Evolutionary conservation across 2,329 filamentous ascomycete genomes (phyloP), one percentile per base, ranked within the genome.

Genomic region (Phialophora verrucosa): DNA sequence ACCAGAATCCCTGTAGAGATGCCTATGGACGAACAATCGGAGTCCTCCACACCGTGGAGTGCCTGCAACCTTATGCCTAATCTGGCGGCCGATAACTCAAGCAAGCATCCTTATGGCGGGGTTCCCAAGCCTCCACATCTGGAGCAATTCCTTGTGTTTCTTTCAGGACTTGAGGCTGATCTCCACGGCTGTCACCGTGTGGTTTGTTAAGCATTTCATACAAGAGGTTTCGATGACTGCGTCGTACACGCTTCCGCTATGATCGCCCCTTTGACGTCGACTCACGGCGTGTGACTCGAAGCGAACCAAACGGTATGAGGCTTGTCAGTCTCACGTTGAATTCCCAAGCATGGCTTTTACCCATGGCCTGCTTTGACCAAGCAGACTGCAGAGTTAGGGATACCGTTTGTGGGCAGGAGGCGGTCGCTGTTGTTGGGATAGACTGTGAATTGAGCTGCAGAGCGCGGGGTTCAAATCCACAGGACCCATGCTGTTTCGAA

Each of bases 391-490:
- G 29, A 25, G 23, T 38, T 50, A 44, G 25, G 44, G 57, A 44
- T 44, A 32, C 31, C 57, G n/a, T 32, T 32, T 49, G 44, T 29
- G 29, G 42, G 31, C 42, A 31, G 35, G 31, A 23, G 35, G 38
- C 49, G 51, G 35, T 62, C 54, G 59, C 59, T 62, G 59, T 31
- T 54, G 59, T 62, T 62, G 59, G 59, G 49, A 32, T 62, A 62
- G 59, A 54, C 47, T 54, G 59, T 32, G 49, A 20, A 54, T 23
- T 27, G 49, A 25, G 35, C 35, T 62, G 59, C 59, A 54, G 49
- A 54, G 20, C 59, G 59, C 59, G 59, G 59, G 59, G 59, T 62
- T 23, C 29, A 14, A 35, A 32, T 11, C 59, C 59, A 62, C 49
- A 51, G 35, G 59, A 54, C 49, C 59, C 59, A 51, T 60, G 58